Conservation (phyloP, 306 rosid species). For the Vigna radiata region DNA sequence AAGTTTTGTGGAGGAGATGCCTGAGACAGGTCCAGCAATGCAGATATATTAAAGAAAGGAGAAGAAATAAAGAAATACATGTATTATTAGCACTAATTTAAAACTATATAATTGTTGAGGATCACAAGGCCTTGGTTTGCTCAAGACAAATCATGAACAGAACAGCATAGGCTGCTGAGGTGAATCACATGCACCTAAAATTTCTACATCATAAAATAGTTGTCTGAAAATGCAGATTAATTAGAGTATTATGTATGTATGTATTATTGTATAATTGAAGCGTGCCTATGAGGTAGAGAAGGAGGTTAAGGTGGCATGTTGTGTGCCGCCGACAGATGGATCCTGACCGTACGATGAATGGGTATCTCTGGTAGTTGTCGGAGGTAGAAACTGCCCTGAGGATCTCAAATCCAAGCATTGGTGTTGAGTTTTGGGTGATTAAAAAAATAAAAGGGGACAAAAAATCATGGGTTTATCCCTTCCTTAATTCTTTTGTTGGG, state of each 20-base stretch:
- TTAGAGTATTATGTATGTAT: neutral
- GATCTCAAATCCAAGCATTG: constrained; percentile 52
- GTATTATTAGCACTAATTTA: constrained; percentile 39
- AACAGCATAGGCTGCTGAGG: constrained; percentile 64
- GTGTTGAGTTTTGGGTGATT: constrained; percentile 22
- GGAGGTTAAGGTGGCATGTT: constrained; percentile 49
- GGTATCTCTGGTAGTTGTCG: constrained; percentile 50
- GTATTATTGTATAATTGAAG: constrained; percentile 42
- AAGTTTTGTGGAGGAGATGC: constrained; percentile 94
- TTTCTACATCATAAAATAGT: constrained; percentile 47
- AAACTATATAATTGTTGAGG: constrained; percentile 53
- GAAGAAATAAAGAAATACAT: constrained; percentile 22
- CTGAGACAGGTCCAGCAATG: constrained; percentile 71
- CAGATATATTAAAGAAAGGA: constrained; percentile 52
- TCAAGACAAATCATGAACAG: constrained; percentile 67
- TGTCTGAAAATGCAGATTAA: constrained; percentile 50
- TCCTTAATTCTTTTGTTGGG: constrained; percentile 43
- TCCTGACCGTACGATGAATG: constrained; percentile 66
- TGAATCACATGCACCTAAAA: constrained; percentile 86
- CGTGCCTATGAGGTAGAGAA: constrained; percentile 42
- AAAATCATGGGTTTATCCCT: constrained; percentile 45
- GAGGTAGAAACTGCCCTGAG: constrained; percentile 43
- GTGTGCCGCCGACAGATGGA: constrained; percentile 69
- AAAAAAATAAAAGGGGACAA: constrained; percentile 17
- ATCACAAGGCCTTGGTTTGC: constrained; percentile 62